A percentile compares a stretch with the other conserved stretches of the same genome.
These are phyloP conservation scores for Phlyctochytrium planicorne DNA, from an alignment of 192 early-diverging fungal species.

Conservation along the genomic window DNA sequence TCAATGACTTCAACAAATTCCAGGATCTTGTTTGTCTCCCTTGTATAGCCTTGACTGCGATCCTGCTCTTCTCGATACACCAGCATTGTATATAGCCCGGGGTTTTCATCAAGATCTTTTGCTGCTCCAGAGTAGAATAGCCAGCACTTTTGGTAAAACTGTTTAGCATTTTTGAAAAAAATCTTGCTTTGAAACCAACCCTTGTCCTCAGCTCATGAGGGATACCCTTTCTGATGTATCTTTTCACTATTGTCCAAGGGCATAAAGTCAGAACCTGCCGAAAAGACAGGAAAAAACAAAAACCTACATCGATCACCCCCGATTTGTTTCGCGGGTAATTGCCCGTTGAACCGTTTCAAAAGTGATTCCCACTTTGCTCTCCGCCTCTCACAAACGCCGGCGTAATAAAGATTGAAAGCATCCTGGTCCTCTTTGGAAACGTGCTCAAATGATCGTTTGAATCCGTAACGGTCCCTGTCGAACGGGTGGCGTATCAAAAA, in stretches of 20 bases:
- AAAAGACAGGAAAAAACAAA: conserved; percentile 13
- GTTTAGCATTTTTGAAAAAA: not conserved
- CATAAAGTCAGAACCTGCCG: conserved; percentile 5
- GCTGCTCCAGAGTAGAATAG: conserved; percentile 73
- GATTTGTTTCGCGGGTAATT: conserved; percentile 15
- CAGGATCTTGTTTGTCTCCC: conserved; percentile 49
- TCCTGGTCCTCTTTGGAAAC: conserved; percentile 23
- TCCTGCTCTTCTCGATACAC: conserved; percentile 39
- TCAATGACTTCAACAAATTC: conserved; percentile 70
- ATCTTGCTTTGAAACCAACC: conserved; percentile 30
- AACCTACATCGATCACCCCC: conserved; percentile 6
- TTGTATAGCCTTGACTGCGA: conserved; percentile 30
- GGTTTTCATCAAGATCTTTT: conserved; percentile 50
- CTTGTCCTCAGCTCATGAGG: conserved; percentile 63
- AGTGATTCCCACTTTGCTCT: conserved; percentile 31
- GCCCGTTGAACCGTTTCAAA: conserved; percentile 11
- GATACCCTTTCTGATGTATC: conserved; percentile 77
- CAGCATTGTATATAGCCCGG: conserved; percentile 58
- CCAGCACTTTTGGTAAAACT: conserved; percentile 50
- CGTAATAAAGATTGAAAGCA: conserved; percentile 28
- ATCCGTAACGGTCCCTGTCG: conserved; percentile 30
- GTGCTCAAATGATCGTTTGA: conserved; percentile 25
- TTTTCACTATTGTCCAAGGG: conserved; percentile 52
- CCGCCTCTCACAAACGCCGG: conserved; percentile 14
- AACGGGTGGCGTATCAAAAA: no score